phyloP scores from a whole-genome alignment of 2,329 filamentous ascomycete species.

The Leptodontidium sp. region DNA sequence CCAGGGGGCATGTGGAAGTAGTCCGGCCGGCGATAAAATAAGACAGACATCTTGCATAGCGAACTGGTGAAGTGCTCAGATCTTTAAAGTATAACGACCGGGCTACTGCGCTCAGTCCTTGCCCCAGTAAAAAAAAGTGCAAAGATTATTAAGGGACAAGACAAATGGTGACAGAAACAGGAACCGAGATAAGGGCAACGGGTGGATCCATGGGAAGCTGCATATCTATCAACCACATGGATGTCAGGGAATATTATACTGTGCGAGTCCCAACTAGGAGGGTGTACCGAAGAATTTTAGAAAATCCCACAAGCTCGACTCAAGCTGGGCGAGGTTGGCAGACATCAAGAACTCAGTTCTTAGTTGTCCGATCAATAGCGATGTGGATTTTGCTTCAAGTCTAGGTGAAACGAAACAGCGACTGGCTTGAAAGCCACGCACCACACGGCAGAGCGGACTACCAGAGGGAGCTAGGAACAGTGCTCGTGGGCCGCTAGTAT shows the following conservation, averaged over 20 bases:
- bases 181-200: not conserved
- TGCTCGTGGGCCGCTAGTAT: not conserved
- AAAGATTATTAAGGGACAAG: not conserved
- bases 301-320: slow-evolving; percentile 1
- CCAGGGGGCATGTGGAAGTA: slow-evolving; percentile 37
- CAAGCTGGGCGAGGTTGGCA: not conserved
- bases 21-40: slow-evolving; percentile 46
- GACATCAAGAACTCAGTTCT: not conserved
- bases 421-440: not conserved
- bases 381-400: slow-evolving; percentile 1
- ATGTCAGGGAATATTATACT: slow-evolving; percentile 9
- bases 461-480: not conserved
- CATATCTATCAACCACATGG: slow-evolving; percentile 10
- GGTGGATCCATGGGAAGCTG: not conserved
- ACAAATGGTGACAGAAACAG: not conserved
- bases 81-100: not conserved
- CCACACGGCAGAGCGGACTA: not conserved
- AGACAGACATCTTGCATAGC: slow-evolving; percentile 40
- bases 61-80: not conserved
- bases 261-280: not conserved
- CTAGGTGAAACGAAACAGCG: not conserved
- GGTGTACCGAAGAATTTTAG: not conserved
- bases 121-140: not conserved
- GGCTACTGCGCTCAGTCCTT: not conserved
- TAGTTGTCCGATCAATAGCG: not conserved